phyloP scores from a whole-genome alignment of 768 basidiomycete genomes.

The Steccherinum ochraceum region DNA sequence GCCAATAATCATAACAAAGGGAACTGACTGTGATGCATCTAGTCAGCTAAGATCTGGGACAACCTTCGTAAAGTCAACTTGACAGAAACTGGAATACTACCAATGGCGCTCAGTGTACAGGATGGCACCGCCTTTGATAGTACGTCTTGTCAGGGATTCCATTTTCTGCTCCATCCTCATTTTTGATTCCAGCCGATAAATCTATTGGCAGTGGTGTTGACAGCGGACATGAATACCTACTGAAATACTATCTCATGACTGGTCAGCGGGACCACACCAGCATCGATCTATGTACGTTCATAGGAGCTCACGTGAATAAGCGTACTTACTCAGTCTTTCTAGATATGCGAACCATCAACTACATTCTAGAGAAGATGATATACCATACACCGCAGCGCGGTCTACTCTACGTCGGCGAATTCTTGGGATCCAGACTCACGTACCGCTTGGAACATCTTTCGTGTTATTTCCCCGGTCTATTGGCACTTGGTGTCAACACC shows the following conservation, averaged over 20 bases:
- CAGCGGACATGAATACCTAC: slow-evolving; percentile 72
- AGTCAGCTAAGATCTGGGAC: slow-evolving; percentile 47
- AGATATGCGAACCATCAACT: slow-evolving; percentile 59
- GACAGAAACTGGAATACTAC: slow-evolving; percentile 55
- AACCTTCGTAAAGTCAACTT: slow-evolving; percentile 43
- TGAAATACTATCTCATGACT: slow-evolving; percentile 68
- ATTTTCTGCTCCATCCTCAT: too few relatives aligned
- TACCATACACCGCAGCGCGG: slow-evolving; percentile 59
- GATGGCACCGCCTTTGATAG: slow-evolving; percentile 40
- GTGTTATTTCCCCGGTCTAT: slow-evolving; percentile 71
- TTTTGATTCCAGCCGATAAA: too few relatives aligned
- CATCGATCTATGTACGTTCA: slow-evolving; percentile 58
- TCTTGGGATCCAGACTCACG: slow-evolving; percentile 20
- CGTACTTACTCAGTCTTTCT: slow-evolving; percentile 1
- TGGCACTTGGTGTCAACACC: slow-evolving; percentile 63
- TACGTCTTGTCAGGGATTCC: too few relatives aligned
- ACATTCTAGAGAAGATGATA: slow-evolving; percentile 59
- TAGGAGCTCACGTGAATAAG: not conserved
- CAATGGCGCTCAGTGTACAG: slow-evolving; percentile 48
- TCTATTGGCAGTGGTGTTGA: slow-evolving; percentile 61
- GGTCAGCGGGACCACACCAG: slow-evolving; percentile 52
- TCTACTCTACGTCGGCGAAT: slow-evolving; percentile 65
- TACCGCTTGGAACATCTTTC: slow-evolving; percentile 68
- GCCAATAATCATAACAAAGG: too few relatives aligned
- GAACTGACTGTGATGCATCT: too few relatives aligned